Evolutionary conservation across 805 yeast genomes (phyloP).

Genomic region (Yarrowia bubula): DNA sequence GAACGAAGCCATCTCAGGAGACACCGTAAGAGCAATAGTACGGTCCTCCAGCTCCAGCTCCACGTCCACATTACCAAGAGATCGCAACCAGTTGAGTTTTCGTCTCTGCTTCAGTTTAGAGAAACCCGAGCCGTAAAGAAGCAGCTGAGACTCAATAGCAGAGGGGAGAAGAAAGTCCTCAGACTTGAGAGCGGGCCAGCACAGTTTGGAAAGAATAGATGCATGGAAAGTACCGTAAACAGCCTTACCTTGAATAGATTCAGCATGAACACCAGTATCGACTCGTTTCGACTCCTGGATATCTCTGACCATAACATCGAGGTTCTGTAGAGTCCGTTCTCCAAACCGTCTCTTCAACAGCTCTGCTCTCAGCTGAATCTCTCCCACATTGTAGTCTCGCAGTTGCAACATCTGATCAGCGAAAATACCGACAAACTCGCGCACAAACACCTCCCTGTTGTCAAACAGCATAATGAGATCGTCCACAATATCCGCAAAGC

Average conservation of each 20-base stretch:
- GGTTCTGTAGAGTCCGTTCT: conserved; percentile 58
- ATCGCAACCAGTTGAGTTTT: conserved; percentile 53
- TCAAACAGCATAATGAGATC: conserved; percentile 71
- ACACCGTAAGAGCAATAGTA: conserved; percentile 47
- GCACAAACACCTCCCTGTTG: conserved; percentile 60
- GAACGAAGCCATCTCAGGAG: conserved; percentile 70
- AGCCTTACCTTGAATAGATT: conserved; percentile 30
- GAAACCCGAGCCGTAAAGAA: conserved; percentile 48
- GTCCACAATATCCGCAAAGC: conserved; percentile 61
- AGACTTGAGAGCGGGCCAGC: conserved; percentile 67
- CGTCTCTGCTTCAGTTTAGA: conserved; percentile 53
- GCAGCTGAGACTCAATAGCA: conserved; percentile 40
- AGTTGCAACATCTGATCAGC: conserved; percentile 54
- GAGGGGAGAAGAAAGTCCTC: conserved; percentile 52
- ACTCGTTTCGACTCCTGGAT: conserved; percentile 54
- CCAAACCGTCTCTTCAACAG: conserved; percentile 64
- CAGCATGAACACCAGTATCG: conserved; percentile 43
- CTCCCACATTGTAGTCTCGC: conserved; percentile 33
- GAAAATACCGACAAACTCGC: conserved; percentile 61
- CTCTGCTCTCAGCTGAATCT: conserved; percentile 46
- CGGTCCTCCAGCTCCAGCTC: conserved; percentile 56
- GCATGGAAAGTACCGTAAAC: conserved; percentile 38
- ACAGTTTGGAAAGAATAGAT: conserved; percentile 68
- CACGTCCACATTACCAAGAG: conserved; percentile 61
- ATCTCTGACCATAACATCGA: conserved; percentile 84